A percentile compares a stretch with the other conserved stretches of the same genome.
Evolutionary conservation across 805 yeast species (phyloP).

Genomic region (Candida qinlingensis): DNA sequence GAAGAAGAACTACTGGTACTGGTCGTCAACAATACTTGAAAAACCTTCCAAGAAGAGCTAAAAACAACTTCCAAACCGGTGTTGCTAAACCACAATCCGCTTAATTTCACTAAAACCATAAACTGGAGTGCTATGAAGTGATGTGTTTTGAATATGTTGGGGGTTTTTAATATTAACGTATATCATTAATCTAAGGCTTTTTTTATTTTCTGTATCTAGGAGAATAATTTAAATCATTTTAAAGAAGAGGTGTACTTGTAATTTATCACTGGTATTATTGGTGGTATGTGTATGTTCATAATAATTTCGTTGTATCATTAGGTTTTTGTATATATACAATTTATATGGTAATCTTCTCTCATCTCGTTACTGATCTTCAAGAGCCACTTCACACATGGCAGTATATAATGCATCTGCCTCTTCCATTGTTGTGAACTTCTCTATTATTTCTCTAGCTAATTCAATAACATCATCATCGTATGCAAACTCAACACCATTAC

Average conservation of each 20-base stretch:
- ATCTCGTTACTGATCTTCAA: too few relatives aligned
- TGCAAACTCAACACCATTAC: conserved; percentile 59
- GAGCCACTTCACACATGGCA: conserved; percentile 38
- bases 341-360: too few relatives aligned
- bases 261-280: not conserved
- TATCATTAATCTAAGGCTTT: conserved; percentile 6
- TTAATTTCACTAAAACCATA: conserved; percentile 2
- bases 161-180: conserved; percentile 7
- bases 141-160: conserved; percentile 1
- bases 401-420: conserved; percentile 73
- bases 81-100: conserved; percentile 63
- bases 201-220: not conserved
- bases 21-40: conserved; percentile 99
- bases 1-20: conserved; percentile 99
- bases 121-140: not conserved
- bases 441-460: conserved; percentile 65
- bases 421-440: conserved; percentile 62
- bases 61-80: conserved; percentile 97
- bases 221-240: not conserved
- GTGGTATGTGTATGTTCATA: not conserved
- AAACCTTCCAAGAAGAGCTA: conserved; percentile 95
- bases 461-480: conserved; percentile 61
- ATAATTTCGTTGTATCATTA: too few relatives aligned
- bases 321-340: too few relatives aligned
- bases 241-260: not conserved